phyloP scores from a whole-genome alignment of 169 alveolate genomes.

The Plasmodium malariae region DNA sequence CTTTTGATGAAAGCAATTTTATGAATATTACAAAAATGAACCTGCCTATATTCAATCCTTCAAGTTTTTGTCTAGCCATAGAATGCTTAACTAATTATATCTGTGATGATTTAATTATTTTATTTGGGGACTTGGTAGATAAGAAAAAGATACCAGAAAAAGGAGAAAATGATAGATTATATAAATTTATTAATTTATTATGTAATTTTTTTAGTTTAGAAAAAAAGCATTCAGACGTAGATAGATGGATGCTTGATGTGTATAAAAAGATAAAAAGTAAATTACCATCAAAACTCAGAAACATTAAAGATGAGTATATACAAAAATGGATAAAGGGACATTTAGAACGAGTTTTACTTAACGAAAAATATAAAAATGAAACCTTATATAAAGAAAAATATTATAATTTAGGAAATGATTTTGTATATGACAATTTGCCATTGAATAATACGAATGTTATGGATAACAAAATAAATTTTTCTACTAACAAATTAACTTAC shows the following conservation, averaged over 20 bases:
- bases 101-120: conserved; percentile 64
- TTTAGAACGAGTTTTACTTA: conserved; percentile 41
- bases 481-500: conserved; percentile 46
- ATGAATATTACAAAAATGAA: conserved; percentile 67
- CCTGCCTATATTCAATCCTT: conserved; percentile 62
- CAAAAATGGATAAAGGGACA: conserved; percentile 66
- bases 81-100: conserved; percentile 61
- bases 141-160: conserved; percentile 29
- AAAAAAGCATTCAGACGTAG: conserved; percentile 60
- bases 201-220: conserved; percentile 64
- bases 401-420: conserved; percentile 71
- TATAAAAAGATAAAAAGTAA: conserved; percentile 41
- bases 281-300: conserved; percentile 46
- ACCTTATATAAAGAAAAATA: conserved; percentile 60
- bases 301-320: conserved; percentile 35
- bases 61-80: conserved; percentile 66
- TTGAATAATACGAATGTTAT: background rate
- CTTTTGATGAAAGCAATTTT: conserved; percentile 29
- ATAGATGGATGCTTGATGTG: conserved; percentile 63
- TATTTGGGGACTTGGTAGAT: conserved; percentile 58
- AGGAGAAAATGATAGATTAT: conserved; percentile 63
- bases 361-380: conserved; percentile 61
- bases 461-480: conserved; percentile 31
- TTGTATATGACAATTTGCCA: conserved; percentile 50
- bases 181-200: conserved; percentile 49